Evolutionary conservation across 768 basidiomycete species (phyloP).

Genomic region (Boletus pseudo-olivaceus): DNA sequence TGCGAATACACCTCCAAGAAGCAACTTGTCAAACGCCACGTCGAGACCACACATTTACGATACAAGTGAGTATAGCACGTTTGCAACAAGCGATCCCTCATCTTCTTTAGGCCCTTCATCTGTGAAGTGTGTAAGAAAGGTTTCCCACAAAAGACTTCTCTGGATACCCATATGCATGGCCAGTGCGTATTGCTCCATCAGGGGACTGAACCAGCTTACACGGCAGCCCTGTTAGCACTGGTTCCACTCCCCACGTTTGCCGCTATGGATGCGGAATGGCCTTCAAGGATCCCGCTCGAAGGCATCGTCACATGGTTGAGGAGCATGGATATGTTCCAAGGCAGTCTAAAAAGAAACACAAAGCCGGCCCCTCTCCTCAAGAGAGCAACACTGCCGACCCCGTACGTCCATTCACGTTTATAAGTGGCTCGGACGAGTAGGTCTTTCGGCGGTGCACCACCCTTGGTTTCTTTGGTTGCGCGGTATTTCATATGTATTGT

Average conservation of each 20-base stretch:
- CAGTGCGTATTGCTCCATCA: slow-evolving; percentile 36
- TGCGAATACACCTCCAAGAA: slow-evolving; percentile 52
- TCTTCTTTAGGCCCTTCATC: slow-evolving; percentile 42
- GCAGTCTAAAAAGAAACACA: slow-evolving; percentile 43
- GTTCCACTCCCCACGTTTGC: slow-evolving; percentile 52
- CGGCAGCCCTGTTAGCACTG: slow-evolving; percentile 42
- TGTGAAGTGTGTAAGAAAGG: slow-evolving; percentile 51
- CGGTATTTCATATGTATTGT: slow-evolving; percentile 23
- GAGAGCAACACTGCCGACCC: slow-evolving; percentile 24
- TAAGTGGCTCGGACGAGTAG: slow-evolving; percentile 28
- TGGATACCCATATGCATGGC: slow-evolving; percentile 55
- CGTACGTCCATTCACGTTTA: slow-evolving; percentile 32
- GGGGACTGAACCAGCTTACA: slow-evolving; percentile 9
- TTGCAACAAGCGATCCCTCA: slow-evolving; percentile 14
- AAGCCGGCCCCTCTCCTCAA: slow-evolving; percentile 31
- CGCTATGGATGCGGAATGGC: slow-evolving; percentile 46
- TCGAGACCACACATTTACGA: slow-evolving; percentile 59
- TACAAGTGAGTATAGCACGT: slow-evolving; percentile 45
- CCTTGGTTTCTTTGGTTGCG: slow-evolving; percentile 6
- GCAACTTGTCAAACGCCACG: slow-evolving; percentile 66
- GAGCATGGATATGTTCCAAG: slow-evolving; percentile 50
- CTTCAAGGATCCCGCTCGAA: slow-evolving; percentile 64
- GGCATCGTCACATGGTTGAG: slow-evolving; percentile 56
- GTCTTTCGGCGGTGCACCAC: neutral
- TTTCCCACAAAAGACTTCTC: slow-evolving; percentile 58